These are phyloP conservation scores for Eragrostis nindensis DNA, from an alignment of 176 grass and related monocot species.

Conservation along the genomic window DNA sequence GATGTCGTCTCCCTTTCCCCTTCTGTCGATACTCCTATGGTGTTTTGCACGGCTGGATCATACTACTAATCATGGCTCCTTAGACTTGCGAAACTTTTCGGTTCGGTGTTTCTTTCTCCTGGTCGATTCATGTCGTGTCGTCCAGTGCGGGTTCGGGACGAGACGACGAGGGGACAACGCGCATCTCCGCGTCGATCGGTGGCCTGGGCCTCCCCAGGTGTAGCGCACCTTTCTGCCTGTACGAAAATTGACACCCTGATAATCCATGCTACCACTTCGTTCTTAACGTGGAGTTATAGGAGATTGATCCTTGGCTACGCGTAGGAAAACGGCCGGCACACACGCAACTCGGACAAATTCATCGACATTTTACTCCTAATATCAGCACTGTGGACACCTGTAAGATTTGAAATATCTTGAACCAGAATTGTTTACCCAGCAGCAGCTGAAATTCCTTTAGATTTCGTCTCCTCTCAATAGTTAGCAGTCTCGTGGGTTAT, in stretches of 20 bases:
- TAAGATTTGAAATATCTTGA: background rate
- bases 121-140: slow-evolving; percentile 33
- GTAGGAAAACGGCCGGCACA: background rate
- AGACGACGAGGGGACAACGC: background rate
- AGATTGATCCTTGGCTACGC: background rate
- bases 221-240: slow-evolving; percentile 25
- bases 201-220: background rate
- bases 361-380: background rate
- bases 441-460: background rate
- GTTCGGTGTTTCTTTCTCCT: slow-evolving; percentile 8
- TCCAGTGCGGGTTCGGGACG: background rate
- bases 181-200: background rate
- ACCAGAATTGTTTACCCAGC: background rate
- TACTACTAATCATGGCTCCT: slow-evolving; percentile 2
- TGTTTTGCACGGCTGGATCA: background rate
- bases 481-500: background rate
- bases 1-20: background rate
- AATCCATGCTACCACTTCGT: background rate
- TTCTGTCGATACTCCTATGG: background rate
- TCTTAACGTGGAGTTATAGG: slow-evolving; percentile 7
- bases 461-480: background rate
- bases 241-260: slow-evolving; percentile 3
- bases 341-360: background rate
- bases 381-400: background rate
- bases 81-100: slow-evolving; percentile 8